phyloP scores from a whole-genome alignment of 2,329 filamentous ascomycete genomes.

The Fusarium dlaminii region DNA sequence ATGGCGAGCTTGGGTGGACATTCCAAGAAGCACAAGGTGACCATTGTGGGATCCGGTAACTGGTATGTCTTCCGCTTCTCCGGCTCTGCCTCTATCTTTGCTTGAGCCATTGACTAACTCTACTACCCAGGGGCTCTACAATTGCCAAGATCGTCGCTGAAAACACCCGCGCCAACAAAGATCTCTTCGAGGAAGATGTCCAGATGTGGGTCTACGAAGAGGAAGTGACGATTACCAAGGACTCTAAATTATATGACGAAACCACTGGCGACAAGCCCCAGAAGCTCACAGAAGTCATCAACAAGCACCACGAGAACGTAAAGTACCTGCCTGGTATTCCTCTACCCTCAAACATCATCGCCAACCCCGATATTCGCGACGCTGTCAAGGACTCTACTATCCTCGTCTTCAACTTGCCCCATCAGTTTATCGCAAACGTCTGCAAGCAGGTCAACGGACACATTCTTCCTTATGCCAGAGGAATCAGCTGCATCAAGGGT shows the following conservation, averaged over 20 bases:
- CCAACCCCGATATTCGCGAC: conserved; percentile 82
- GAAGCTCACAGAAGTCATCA: conserved; percentile 92
- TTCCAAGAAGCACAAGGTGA: conserved; percentile 87
- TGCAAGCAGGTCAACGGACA: conserved; percentile 87
- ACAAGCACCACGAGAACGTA: conserved; percentile 92
- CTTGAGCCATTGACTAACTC: neutral
- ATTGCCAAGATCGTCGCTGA: conserved; percentile 98
- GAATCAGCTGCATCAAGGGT: conserved; percentile 98
- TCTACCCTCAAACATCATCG: conserved; percentile 83
- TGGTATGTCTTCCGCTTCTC: conserved; percentile 66
- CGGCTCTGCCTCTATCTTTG: neutral
- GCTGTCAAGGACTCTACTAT: conserved; percentile 87
- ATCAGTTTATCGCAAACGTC: conserved; percentile 92
- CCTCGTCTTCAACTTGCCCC: conserved; percentile 94
- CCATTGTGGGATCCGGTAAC: conserved; percentile 94
- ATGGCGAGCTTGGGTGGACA: conserved; percentile 58
- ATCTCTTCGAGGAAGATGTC: conserved; percentile 87
- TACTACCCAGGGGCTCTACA: conserved; percentile 81
- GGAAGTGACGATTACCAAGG: conserved; percentile 76
- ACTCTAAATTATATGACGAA: conserved; percentile 77
- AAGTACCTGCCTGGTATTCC: conserved; percentile 94
- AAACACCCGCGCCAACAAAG: conserved; percentile 80
- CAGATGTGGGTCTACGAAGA: conserved; percentile 99
- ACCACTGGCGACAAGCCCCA: conserved; percentile 72
- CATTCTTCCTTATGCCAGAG: conserved; percentile 90